A percentile compares a stretch with the other conserved stretches of the same genome.
Evolutionary conservation across 2,329 filamentous ascomycete genomes (phyloP).

Genomic region (Penicillium psychrosexuale): DNA sequence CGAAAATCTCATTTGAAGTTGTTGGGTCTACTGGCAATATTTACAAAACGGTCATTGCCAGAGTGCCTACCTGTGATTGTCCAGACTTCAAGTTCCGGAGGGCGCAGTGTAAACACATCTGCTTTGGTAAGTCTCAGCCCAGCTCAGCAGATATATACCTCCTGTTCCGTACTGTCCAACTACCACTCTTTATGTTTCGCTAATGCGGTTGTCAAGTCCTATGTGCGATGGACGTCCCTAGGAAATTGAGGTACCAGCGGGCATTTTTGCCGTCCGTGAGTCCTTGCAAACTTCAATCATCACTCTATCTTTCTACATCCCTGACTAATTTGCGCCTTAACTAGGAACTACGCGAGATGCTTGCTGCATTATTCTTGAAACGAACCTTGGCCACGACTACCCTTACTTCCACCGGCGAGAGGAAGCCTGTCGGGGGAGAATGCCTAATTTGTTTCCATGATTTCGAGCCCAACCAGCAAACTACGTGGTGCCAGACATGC

Average conservation of each 20-base stretch:
- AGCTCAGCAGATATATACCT: neutral
- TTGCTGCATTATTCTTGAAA: slow-evolving; percentile 52
- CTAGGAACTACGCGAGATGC: slow-evolving; percentile 56
- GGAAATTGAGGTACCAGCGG: neutral
- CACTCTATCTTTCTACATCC: neutral
- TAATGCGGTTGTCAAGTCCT: neutral
- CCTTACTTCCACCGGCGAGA: slow-evolving; percentile 40
- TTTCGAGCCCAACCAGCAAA: slow-evolving; percentile 46
- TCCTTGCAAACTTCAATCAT: neutral
- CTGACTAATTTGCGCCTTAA: neutral
- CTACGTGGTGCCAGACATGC: slow-evolving; percentile 60
- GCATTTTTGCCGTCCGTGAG: neutral
- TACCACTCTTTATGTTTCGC: neutral
- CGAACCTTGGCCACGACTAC: slow-evolving; percentile 38
- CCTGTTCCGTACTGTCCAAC: too few species aligned
- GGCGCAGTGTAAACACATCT: slow-evolving; percentile 63
- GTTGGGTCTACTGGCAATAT: slow-evolving; percentile 62
- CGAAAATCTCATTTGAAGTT: slow-evolving; percentile 53
- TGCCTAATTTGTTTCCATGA: slow-evolving; percentile 63
- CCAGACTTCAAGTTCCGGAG: slow-evolving; percentile 47
- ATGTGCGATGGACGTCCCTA: neutral
- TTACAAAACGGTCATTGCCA: slow-evolving; percentile 56
- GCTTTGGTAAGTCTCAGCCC: slow-evolving; percentile 48
- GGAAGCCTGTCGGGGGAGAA: slow-evolving; percentile 59
- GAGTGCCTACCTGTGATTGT: slow-evolving; percentile 54